A percentile compares a stretch with the other conserved stretches of the same genome.
phyloP scores from a whole-genome alignment of 257 asterid genomes.

The Scutellaria barbata region DNA sequence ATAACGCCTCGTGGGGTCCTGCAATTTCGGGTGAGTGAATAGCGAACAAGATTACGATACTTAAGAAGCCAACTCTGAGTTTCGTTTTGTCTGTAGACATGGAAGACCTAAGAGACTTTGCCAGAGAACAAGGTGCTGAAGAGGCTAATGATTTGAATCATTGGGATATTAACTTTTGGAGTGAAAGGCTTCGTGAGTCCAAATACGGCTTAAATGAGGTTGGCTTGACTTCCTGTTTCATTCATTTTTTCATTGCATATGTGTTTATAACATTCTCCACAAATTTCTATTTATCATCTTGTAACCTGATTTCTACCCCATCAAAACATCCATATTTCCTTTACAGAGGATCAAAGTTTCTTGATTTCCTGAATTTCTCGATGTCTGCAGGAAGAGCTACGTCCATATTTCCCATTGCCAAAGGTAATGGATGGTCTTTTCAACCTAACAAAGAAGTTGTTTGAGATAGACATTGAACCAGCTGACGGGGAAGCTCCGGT shows the following conservation, averaged over 20 bases:
- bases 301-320: not conserved
- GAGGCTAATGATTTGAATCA: constrained; percentile 79
- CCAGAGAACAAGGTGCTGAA: constrained; percentile 63
- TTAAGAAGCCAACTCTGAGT: not conserved
- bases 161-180: constrained; percentile 88
- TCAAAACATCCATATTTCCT: not conserved
- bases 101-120: constrained; percentile 67
- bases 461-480: constrained; percentile 63
- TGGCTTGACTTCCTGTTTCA: not conserved
- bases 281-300: not conserved
- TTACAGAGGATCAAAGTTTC: not conserved
- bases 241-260: too few relatives aligned
- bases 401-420: constrained; percentile 82
- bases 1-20: constrained; percentile 49
- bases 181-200: constrained; percentile 86
- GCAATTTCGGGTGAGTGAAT: constrained; percentile 44
- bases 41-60: not conserved
- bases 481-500: constrained; percentile 82
- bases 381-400: constrained; percentile 72
- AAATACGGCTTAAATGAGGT: constrained; percentile 86
- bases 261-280: too few relatives aligned
- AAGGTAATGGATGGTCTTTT: constrained; percentile 85
- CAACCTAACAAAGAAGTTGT: constrained; percentile 66
- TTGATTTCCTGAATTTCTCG: constrained; percentile 6
- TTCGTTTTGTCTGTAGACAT: constrained; percentile 48